These are phyloP conservation scores for Trametes sanguinea DNA, from an alignment of 768 basidiomycete species.

Conservation along the genomic window DNA sequence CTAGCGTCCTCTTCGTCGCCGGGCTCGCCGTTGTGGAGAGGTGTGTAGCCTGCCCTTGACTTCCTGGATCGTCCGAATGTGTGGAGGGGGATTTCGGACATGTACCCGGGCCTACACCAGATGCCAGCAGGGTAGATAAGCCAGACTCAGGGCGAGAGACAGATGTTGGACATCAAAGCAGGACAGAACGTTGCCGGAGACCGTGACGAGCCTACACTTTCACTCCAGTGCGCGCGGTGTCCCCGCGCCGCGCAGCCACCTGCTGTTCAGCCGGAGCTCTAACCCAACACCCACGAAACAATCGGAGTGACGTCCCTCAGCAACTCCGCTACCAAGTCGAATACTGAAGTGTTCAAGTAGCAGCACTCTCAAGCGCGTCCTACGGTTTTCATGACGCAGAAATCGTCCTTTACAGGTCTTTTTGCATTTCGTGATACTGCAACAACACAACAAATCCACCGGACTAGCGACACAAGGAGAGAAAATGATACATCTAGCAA, in stretches of 20 bases:
- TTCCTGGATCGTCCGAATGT: constrained; percentile 54
- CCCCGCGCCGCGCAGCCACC: not conserved
- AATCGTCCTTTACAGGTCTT: constrained; percentile 21
- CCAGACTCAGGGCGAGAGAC: constrained; percentile 1
- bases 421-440: constrained; percentile 27
- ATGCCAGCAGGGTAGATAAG: constrained; percentile 8
- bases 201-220: not conserved
- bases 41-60: constrained; percentile 49
- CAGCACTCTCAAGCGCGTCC: too few species aligned
- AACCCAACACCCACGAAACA: too few species aligned
- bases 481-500: constrained; percentile 21
- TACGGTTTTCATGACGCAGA: not conserved
- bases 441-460: constrained; percentile 30
- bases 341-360: too few species aligned
- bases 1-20: constrained; percentile 30
- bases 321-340: too few species aligned
- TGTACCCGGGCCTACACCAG: constrained; percentile 32
- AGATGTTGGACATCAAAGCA: constrained; percentile 2
- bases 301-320: too few species aligned
- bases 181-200: not conserved
- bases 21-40: constrained; percentile 38
- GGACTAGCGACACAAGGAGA: constrained; percentile 23
- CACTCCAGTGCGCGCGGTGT: not conserved
- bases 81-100: constrained; percentile 76
- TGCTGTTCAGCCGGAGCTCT: too few species aligned